Conservation (phyloP, 352 stramenopile genomes). For the Phytophthora fragariae region DNA sequence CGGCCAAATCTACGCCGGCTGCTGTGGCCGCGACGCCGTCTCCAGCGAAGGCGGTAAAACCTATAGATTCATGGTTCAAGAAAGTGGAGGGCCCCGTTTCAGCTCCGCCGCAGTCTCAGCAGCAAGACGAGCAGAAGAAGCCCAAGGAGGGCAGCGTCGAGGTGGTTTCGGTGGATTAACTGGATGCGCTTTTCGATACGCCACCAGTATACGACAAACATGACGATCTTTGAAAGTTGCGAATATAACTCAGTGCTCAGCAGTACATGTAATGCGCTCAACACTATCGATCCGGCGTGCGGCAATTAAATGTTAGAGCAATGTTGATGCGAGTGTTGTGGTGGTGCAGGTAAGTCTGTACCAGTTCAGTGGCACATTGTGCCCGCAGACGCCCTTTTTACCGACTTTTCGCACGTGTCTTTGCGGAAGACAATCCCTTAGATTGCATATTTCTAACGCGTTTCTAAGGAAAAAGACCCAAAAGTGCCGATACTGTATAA, state of each 20-base stretch:
- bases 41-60: conserved; percentile 24
- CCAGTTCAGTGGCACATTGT: background rate
- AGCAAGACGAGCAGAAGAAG: conserved; percentile 12
- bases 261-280: background rate
- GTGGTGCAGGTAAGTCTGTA: conserved; percentile 2
- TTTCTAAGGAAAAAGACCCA: background rate
- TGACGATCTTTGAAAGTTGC: conserved; percentile 18
- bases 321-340: conserved; percentile 16
- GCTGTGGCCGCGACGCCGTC: conserved; percentile 21
- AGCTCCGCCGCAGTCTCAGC: background rate
- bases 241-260: conserved; percentile 21
- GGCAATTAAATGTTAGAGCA: background rate
- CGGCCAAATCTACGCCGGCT: conserved; percentile 4
- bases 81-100: conserved; percentile 19
- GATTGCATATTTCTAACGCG: conserved; percentile 1
- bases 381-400: background rate
- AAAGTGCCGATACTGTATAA: background rate
- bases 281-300: background rate
- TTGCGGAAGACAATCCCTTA: background rate
- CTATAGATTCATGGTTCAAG: conserved; percentile 49
- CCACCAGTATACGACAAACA: conserved; percentile 2
- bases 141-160: conserved; percentile 27
- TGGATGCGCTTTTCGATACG: conserved; percentile 22
- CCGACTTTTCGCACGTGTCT: background rate
- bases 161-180: conserved; percentile 39